Evolutionary conservation across 352 stramenopile genomes (phyloP), one percentile per base, ranked within the genome.

Genomic region (Globisporangium lucens): DNA sequence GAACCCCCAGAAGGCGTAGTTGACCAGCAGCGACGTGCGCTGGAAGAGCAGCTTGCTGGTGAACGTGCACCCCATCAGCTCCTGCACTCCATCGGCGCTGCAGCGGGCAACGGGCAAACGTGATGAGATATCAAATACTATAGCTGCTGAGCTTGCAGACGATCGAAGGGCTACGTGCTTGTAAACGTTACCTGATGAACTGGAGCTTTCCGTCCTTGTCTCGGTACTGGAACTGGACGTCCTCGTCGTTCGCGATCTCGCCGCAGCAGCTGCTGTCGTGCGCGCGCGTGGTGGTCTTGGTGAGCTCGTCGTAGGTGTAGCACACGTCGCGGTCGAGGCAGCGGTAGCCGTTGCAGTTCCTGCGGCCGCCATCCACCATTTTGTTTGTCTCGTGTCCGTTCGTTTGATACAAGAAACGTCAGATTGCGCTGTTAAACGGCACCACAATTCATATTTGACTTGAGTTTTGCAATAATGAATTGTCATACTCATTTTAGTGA

Each of bases 1-100:
- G 65, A 90, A 92, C 29, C 83, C 85, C 77, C 83, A 91, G 68
- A 91, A 93, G 29, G 63, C 79, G 65, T 94, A 94, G 65, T 92
- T 94, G 38, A 80, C 72, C 66, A 94, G 71, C 77, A 91, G 72
- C 12, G 71, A 67, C 64, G 83, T 79, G 56, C 81, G 75, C 69
- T 91, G 77, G 70, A 92, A 94, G 20, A 92, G 69, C 63, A 92
- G 67, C 36, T 88, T 89, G 70, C 69, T 87, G 30, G 84, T 89
- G 72, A 89, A 94, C 53, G 75, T 84, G 75, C 83, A 92, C 13
- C 69, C 72, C 83, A 92, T 92, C 33, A 91, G 75, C 57, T 82
- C 69, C 62, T 90, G 72, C 24, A 74, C 76, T 30, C 80, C 70
- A 13, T 89, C 78, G 7, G 78, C 66, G 22, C 65, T 79, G 51